Evolutionary conservation across 805 yeast genomes (phyloP), one percentile per base, ranked within the genome.

Genomic region (Metschnikowia kofuensis): DNA sequence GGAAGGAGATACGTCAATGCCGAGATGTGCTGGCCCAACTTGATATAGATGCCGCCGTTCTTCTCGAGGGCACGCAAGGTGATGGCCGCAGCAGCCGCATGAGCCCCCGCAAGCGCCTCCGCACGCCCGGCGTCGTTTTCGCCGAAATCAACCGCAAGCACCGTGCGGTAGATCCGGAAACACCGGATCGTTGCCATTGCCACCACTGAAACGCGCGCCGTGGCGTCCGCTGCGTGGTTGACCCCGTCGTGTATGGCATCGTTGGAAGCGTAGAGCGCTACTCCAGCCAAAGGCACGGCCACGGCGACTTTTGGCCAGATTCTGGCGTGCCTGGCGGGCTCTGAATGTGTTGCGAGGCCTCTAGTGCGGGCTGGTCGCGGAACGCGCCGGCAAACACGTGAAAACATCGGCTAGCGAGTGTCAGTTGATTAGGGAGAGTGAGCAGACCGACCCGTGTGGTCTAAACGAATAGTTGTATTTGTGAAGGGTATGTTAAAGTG

Each of bases 1-100:
- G 99, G 99, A 43, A 94, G 71, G 31, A 94, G 70, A 66, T 94
- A 94, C 1, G 97, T 88, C 79, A 94, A 77, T 0, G 98, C 98
- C 37, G 91, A 80, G 11, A 94, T 72, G 63, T 94, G 99, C 65
- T 94, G 99, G 11, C 99, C 99, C 39, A 94, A 71, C 66, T 94
- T 94, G 66, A 94, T 94, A 65, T 85, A 94, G 7, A 94, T 77
- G 1, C 99, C 99, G 14, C 96, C 97, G 61, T 94, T 94, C 30
- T 72, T 74, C 61, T 88, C 90, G 34, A 94, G 68, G 0, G 97
- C 97, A 38, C 71, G 67, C 48, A 89, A 72, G 0, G 99, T 89
- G 46, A 90, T 82, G 10, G 72, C 61, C 0, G 99, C 97, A 42
- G 96, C 90, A 48, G 72, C 71, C 49, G 72, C 64, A 63, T 94